Conservation (phyloP, 352 stramenopile species). For the Thalassiosira exigua region DNA sequence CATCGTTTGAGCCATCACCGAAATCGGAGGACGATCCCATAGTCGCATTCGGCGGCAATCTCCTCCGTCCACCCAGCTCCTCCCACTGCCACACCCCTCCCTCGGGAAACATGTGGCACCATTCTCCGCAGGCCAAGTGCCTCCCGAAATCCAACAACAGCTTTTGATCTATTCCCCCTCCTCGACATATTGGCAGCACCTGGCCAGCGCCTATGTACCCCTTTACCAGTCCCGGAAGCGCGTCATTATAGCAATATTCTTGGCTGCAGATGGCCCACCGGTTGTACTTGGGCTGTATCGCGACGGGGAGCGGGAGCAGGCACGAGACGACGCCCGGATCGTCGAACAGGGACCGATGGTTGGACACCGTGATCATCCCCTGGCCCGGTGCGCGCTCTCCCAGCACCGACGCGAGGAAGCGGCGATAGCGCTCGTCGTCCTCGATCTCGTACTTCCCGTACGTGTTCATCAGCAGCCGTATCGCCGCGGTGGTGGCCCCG, state of each 20-base stretch:
- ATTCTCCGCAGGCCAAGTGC: slow-evolving; percentile 54
- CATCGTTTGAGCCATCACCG: too few species aligned
- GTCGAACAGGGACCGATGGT: slow-evolving; percentile 63
- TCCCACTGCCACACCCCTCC: slow-evolving; percentile 63
- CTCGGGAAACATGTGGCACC: slow-evolving; percentile 68
- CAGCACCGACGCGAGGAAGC: slow-evolving; percentile 44
- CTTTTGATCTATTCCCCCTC: slow-evolving; percentile 58
- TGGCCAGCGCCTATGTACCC: slow-evolving; percentile 64
- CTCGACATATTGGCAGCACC: slow-evolving; percentile 62
- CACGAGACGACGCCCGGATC: slow-evolving; percentile 65
- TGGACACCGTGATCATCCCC: slow-evolving; percentile 63
- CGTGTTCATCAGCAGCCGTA: slow-evolving; percentile 58
- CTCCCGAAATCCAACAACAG: slow-evolving; percentile 57
- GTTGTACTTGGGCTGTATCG: slow-evolving; percentile 51
- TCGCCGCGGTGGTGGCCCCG: slow-evolving; percentile 44
- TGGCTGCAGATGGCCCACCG: slow-evolving; percentile 64
- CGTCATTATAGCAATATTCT: slow-evolving; percentile 68
- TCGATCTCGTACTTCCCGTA: slow-evolving; percentile 49
- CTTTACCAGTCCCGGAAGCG: slow-evolving; percentile 47
- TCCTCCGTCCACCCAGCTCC: slow-evolving; percentile 47
- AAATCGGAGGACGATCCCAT: slow-evolving; percentile 32
- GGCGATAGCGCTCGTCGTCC: slow-evolving; percentile 47
- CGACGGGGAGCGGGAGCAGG: slow-evolving; percentile 44
- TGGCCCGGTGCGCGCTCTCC: background rate
- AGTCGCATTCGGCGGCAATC: slow-evolving; percentile 16